Percentiles rank a stretch among this genome's conserved stretches.
phyloP scores from a whole-genome alignment of 768 basidiomycete species.

The Boletus vinaceobasis region DNA sequence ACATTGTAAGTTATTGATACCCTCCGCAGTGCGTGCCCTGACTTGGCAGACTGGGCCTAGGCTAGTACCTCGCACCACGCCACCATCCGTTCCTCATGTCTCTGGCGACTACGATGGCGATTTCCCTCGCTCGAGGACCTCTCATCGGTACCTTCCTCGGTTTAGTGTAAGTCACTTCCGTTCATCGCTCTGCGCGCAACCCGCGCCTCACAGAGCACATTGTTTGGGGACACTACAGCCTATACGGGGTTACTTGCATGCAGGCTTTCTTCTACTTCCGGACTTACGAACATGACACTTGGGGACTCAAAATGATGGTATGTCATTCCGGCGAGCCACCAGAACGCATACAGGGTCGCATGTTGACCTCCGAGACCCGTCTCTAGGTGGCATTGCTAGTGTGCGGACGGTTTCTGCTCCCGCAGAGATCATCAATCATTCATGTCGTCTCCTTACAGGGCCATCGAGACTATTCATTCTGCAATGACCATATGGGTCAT shows the following conservation, averaged over 20 bases:
- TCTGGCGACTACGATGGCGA: neutral
- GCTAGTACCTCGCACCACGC: neutral
- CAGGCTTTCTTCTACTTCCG: slow-evolving; percentile 29
- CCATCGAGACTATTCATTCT: slow-evolving; percentile 22
- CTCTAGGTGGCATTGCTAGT: slow-evolving; percentile 22
- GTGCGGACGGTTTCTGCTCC: neutral
- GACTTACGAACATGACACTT: slow-evolving; percentile 18
- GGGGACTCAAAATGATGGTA: slow-evolving; percentile 22
- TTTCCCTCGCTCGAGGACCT: slow-evolving; percentile 23
- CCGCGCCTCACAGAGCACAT: neutral
- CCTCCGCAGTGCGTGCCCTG: neutral
- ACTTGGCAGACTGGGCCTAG: neutral
- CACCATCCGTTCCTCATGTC: slow-evolving; percentile 7
- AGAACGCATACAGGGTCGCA: neutral
- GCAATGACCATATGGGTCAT: slow-evolving; percentile 22
- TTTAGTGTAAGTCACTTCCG: slow-evolving; percentile 13
- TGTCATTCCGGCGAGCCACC: neutral
- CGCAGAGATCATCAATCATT: neutral
- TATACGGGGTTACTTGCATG: slow-evolving; percentile 29
- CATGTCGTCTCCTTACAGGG: slow-evolving; percentile 3
- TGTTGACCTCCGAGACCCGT: neutral
- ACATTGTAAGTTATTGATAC: neutral
- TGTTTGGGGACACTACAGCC: slow-evolving; percentile 1
- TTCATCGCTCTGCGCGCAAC: neutral
- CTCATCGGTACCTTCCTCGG: slow-evolving; percentile 27